A percentile compares a stretch with the other conserved stretches of the same genome.
Conservation (phyloP, 257 asterid species). For the Ballota nigra region DNA sequence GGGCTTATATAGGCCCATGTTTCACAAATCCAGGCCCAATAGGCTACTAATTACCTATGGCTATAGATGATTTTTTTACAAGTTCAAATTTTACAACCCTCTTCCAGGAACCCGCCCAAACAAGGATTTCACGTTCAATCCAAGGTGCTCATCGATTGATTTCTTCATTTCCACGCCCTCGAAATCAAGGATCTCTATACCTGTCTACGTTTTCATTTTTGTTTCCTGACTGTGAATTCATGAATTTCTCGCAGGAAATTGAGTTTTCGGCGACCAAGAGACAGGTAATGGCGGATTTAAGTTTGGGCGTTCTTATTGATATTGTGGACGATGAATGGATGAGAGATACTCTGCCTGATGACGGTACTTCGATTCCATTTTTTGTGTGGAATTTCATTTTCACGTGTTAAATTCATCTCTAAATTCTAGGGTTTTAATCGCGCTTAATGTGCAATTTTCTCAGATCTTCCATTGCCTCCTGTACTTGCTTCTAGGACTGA, state of each 20-base stretch:
- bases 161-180: background rate
- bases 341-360: constrained; percentile 76
- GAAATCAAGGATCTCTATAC: background rate
- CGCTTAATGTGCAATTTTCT: background rate
- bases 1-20: too few relatives aligned
- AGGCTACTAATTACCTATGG: too few relatives aligned
- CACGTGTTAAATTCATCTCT: background rate
- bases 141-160: background rate
- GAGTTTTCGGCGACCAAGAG: background rate
- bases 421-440: background rate
- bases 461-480: constrained; percentile 73
- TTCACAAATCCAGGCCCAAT: too few relatives aligned
- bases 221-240: background rate
- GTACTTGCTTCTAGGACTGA: constrained; percentile 56
- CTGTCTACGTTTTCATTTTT: background rate
- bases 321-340: constrained; percentile 88
- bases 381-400: background rate
- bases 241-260: constrained; percentile 8
- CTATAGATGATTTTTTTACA: background rate
- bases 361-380: constrained; percentile 39
- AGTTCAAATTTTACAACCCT: background rate
- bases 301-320: constrained; percentile 64
- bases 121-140: background rate
- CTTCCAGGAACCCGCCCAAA: background rate
- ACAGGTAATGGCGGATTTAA: constrained; percentile 55